These are phyloP conservation scores for Calonectria multiphialidica DNA, from an alignment of 2,329 filamentous ascomycete genomes.

Conservation along the genomic window DNA sequence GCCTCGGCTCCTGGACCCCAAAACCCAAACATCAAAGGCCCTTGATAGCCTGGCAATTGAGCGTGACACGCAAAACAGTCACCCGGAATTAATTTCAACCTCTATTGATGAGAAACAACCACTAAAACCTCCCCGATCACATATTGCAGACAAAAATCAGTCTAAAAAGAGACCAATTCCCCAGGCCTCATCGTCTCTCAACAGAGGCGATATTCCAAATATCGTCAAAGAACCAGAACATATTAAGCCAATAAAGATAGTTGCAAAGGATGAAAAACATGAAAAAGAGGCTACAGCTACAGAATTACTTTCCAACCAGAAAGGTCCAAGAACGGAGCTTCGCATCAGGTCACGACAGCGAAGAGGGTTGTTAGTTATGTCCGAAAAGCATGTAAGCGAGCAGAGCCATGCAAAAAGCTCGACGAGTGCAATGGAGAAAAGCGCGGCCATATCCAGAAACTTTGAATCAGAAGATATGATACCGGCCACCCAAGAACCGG, in stretches of 20 bases:
- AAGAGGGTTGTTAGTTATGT: constrained; percentile 61
- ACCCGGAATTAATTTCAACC: background rate
- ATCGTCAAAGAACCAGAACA: background rate
- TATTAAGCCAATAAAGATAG: background rate
- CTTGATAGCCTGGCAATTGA: no score
- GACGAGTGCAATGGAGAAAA: background rate
- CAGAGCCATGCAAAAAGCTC: background rate
- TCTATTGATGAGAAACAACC: background rate
- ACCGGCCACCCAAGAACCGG: background rate
- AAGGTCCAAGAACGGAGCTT: constrained; percentile 57
- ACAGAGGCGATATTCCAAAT: background rate
- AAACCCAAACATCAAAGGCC: background rate
- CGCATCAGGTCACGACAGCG: constrained; percentile 61
- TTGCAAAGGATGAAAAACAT: background rate
- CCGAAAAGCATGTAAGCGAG: constrained; percentile 46
- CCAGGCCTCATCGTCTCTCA: background rate
- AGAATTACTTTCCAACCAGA: background rate
- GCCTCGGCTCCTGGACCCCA: no score
- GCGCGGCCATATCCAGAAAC: background rate
- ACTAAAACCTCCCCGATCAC: no score
- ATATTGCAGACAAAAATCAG: background rate
- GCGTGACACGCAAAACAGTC: no score
- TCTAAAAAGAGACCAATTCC: background rate
- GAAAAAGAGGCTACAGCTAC: background rate
- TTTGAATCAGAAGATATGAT: background rate